Conservation (phyloP, 2,329 filamentous ascomycete species). For the Verticillium albo-atrum region DNA sequence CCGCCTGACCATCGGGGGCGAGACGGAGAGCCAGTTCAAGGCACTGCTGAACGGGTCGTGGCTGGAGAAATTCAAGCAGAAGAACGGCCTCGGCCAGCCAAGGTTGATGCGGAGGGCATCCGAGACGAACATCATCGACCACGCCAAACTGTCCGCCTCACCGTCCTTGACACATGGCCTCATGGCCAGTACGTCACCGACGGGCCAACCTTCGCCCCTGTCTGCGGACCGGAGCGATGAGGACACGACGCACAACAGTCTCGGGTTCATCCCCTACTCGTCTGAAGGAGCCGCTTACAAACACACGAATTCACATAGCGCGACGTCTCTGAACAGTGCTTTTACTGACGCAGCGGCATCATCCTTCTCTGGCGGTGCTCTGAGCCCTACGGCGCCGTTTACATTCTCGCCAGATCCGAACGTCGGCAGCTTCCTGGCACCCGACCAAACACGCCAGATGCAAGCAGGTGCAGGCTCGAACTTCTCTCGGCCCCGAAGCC, state of each 20-base stretch:
- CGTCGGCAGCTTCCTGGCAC: slow-evolving; percentile 55
- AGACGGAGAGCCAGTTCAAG: slow-evolving; percentile 67
- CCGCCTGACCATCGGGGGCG: slow-evolving; percentile 62
- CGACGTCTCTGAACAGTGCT: slow-evolving; percentile 62
- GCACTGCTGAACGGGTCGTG: slow-evolving; percentile 70
- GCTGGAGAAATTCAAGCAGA: slow-evolving; percentile 95
- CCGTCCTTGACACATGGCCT: slow-evolving; percentile 52
- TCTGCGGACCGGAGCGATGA: slow-evolving; percentile 69
- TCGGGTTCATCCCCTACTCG: slow-evolving; percentile 55
- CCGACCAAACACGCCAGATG: slow-evolving; percentile 32
- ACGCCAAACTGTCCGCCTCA: slow-evolving; percentile 49
- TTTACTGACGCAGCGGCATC: slow-evolving; percentile 61
- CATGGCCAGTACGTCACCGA: slow-evolving; percentile 64
- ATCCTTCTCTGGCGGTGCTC: slow-evolving; percentile 65
- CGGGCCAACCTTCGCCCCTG: slow-evolving; percentile 58
- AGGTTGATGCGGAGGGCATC: slow-evolving; percentile 53
- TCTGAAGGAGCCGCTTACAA: slow-evolving; percentile 47
- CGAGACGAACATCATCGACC: slow-evolving; percentile 66
- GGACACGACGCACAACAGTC: slow-evolving; percentile 48
- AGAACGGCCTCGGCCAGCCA: slow-evolving; percentile 56
- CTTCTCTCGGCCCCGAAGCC: slow-evolving; percentile 75
- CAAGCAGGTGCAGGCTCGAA: slow-evolving; percentile 36
- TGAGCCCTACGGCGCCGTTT: slow-evolving; percentile 68
- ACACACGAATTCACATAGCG: slow-evolving; percentile 62
- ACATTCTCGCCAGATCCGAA: slow-evolving; percentile 71